These are phyloP conservation scores for Blepharisma japonicum DNA, from an alignment of 73 alveolate species.

Conservation along the genomic window DNA sequence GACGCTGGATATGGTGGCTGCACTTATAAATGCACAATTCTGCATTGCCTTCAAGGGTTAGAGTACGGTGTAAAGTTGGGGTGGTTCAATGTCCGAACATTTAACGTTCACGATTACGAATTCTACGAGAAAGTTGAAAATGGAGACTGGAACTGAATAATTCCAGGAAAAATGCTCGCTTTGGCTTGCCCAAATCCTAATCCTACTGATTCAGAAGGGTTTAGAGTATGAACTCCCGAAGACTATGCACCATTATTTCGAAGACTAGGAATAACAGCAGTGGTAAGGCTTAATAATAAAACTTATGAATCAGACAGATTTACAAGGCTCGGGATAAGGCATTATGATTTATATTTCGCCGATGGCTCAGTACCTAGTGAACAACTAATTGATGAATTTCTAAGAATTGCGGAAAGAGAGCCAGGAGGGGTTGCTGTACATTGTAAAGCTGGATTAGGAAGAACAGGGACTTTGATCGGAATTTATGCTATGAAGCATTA, in stretches of 20 bases:
- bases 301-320: conserved; percentile 72
- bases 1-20: conserved; percentile 92
- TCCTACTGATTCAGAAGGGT: conserved; percentile 51
- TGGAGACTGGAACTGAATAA: conserved; percentile 86
- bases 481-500: conserved; percentile 80
- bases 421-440: conserved; percentile 92
- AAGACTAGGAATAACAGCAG: conserved; percentile 73
- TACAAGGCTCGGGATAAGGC: conserved; percentile 68
- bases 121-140: conserved; percentile 81
- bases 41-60: conserved; percentile 81
- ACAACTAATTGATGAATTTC: conserved; percentile 65
- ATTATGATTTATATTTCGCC: conserved; percentile 80
- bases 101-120: conserved; percentile 74
- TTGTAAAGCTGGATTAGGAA: conserved; percentile 98
- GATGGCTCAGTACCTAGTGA: conserved; percentile 95
- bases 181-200: conserved; percentile 63
- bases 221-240: conserved; percentile 78
- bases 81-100: conserved; percentile 71
- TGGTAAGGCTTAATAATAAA: conserved; percentile 80
- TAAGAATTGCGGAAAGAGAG: conserved; percentile 80
- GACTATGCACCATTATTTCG: conserved; percentile 91
- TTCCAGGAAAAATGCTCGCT: conserved; percentile 73
- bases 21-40: conserved; percentile 82
- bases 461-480: conserved; percentile 95
- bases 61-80: conserved; percentile 65